These are phyloP conservation scores for Entomophthora muscae DNA, from an alignment of 371 early-diverging fungal species.

Conservation along the genomic window DNA sequence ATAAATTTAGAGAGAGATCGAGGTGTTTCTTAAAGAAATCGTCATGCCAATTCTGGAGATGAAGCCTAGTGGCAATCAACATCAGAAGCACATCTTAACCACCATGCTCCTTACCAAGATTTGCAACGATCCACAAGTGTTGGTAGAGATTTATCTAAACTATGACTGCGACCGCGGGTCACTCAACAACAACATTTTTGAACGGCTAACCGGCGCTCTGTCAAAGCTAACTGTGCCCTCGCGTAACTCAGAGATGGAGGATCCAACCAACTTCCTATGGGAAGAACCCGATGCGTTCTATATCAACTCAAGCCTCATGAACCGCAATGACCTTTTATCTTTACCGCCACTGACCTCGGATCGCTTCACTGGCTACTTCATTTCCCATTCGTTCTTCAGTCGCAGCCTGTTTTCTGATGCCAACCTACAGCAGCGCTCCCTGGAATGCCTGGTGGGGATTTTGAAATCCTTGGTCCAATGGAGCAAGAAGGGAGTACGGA, in stretches of 20 bases:
- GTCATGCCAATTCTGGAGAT: slow-evolving; percentile 49
- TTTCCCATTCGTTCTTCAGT: background rate
- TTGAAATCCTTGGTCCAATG: slow-evolving; percentile 39
- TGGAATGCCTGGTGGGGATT: slow-evolving; percentile 23
- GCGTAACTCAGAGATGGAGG: slow-evolving; percentile 35
- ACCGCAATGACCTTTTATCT: background rate
- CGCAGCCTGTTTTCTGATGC: slow-evolving; percentile 17
- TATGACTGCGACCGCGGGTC: slow-evolving; percentile 64
- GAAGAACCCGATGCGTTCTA: slow-evolving; percentile 5
- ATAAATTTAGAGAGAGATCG: slow-evolving; percentile 31
- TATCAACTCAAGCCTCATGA: background rate
- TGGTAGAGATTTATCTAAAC: slow-evolving; percentile 92
- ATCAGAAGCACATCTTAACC: slow-evolving; percentile 20
- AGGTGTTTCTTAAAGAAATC: slow-evolving; percentile 58
- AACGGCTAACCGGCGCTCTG: background rate
- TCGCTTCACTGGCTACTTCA: slow-evolving; percentile 3
- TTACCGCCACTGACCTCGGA: slow-evolving; percentile 8
- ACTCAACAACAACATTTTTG: slow-evolving; percentile 8
- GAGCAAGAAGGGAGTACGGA: slow-evolving; percentile 17
- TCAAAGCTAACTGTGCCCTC: slow-evolving; percentile 33
- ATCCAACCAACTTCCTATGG: slow-evolving; percentile 5
- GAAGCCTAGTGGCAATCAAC: slow-evolving; percentile 15
- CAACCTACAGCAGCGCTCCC: slow-evolving; percentile 16
- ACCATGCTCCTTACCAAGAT: slow-evolving; percentile 23
- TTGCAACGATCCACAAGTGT: slow-evolving; percentile 56